Conservation (phyloP, 2,329 filamentous ascomycete genomes). For the Didymella pomorum region DNA sequence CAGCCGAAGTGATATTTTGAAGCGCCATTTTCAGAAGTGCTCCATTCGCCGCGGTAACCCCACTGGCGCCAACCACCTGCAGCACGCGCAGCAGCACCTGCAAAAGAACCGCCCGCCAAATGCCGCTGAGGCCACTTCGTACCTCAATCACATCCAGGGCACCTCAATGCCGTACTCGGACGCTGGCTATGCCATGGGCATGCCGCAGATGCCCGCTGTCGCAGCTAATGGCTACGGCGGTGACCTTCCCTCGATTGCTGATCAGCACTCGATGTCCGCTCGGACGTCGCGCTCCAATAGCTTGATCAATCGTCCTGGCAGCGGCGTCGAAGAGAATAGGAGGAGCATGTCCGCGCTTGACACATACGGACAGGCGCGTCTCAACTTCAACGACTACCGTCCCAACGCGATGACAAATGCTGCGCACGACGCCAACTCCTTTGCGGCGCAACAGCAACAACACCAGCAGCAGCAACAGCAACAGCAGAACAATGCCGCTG, state of each 20-base stretch:
- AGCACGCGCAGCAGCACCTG: constrained; percentile 87
- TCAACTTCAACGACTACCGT: constrained; percentile 50
- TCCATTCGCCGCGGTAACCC: constrained; percentile 95
- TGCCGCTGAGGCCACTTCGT: constrained; percentile 47
- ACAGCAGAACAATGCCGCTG: constrained; percentile 31
- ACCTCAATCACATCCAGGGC: constrained; percentile 46
- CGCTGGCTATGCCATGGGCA: constrained; percentile 44
- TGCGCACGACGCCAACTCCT: constrained; percentile 36
- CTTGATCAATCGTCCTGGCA: constrained; percentile 53
- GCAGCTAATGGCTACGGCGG: constrained; percentile 48
- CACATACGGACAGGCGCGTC: constrained; percentile 39
- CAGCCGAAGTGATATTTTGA: constrained; percentile 95
- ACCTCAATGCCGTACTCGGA: constrained; percentile 48
- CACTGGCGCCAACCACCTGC: constrained; percentile 91
- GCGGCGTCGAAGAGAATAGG: constrained; percentile 48
- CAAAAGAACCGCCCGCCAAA: constrained; percentile 66
- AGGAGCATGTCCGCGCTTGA: constrained; percentile 49
- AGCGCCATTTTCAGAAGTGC: constrained; percentile 99
- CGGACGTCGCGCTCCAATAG: constrained; percentile 60
- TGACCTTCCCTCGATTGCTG: constrained; percentile 50
- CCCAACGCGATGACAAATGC: constrained; percentile 41
- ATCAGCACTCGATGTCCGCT: constrained; percentile 55
- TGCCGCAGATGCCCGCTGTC: constrained; percentile 47
- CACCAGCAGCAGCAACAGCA: constrained; percentile 30
- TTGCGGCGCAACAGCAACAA: constrained; percentile 38